Conservation (phyloP, 805 yeast genomes). For the Metschnikowia noctiluminum region DNA sequence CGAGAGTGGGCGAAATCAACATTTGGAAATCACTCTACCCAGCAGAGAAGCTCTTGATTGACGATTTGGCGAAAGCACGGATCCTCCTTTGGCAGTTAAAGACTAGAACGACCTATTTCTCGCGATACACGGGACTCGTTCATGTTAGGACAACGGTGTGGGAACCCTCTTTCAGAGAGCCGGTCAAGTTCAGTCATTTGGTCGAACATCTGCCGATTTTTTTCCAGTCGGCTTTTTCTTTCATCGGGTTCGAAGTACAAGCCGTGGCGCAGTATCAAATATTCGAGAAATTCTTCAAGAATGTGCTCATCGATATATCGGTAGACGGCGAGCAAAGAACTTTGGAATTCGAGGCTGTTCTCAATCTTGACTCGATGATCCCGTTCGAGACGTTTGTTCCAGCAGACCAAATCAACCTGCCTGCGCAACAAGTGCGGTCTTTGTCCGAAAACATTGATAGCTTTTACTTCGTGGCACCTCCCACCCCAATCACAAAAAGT, state of each 20-base stretch:
- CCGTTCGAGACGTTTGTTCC: conserved; percentile 5
- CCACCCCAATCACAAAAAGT: background rate
- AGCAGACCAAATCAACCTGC: background rate
- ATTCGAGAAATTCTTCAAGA: background rate
- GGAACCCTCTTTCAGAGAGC: conserved; percentile 1
- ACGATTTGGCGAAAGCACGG: conserved; percentile 8
- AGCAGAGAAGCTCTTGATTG: background rate
- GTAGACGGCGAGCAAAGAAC: background rate
- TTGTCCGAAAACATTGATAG: background rate
- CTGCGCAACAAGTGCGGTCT: background rate
- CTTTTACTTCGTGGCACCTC: conserved; percentile 3
- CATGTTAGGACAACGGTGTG: conserved; percentile 1
- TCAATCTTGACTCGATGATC: background rate
- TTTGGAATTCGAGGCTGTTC: background rate
- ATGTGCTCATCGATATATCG: background rate
- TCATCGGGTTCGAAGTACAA: background rate
- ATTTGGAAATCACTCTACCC: background rate
- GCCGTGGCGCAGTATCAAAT: background rate
- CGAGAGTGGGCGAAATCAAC: background rate
- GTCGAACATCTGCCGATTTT: background rate
- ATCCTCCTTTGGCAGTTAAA: conserved; percentile 5
- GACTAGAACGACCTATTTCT: background rate
- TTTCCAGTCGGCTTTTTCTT: background rate
- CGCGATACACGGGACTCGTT: conserved; percentile 3
- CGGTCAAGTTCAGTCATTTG: background rate